Conservation (phyloP, 768 basidiomycete genomes). For the Leccinum barrowsii region DNA sequence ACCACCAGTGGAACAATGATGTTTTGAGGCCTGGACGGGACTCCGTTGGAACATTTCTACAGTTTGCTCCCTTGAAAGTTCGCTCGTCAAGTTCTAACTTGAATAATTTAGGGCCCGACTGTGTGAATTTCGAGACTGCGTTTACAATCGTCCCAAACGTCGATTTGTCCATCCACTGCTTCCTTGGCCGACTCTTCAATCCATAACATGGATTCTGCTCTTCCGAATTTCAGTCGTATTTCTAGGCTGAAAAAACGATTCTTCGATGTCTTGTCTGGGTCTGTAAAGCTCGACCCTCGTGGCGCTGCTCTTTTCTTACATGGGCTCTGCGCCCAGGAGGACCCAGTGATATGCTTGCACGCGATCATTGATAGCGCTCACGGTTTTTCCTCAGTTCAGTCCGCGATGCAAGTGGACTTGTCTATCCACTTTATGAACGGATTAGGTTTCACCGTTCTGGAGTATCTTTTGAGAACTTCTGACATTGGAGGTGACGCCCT, state of each 20-base stretch:
- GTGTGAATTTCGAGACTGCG: no score
- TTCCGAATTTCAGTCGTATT: neutral
- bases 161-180: no score
- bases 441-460: constrained; percentile 33
- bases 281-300: constrained; percentile 20
- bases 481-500: constrained; percentile 41
- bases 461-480: constrained; percentile 37
- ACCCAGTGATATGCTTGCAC: constrained; percentile 36
- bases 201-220: neutral
- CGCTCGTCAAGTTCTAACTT: no score
- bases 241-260: constrained; percentile 33
- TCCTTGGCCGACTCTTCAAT: no score
- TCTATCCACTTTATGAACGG: constrained; percentile 42
- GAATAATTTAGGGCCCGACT: no score
- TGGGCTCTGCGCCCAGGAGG: constrained; percentile 40
- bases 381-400: constrained; percentile 39
- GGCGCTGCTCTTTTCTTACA: constrained; percentile 40
- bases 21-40: no score
- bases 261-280: constrained; percentile 30
- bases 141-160: no score
- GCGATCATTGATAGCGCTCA: constrained; percentile 34
- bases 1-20: no score
- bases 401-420: constrained; percentile 38
- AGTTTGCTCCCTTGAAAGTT: no score
- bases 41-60: no score